Evolutionary conservation across 331 rosid species (phyloP).

Genomic region (Quercus phellos): DNA sequence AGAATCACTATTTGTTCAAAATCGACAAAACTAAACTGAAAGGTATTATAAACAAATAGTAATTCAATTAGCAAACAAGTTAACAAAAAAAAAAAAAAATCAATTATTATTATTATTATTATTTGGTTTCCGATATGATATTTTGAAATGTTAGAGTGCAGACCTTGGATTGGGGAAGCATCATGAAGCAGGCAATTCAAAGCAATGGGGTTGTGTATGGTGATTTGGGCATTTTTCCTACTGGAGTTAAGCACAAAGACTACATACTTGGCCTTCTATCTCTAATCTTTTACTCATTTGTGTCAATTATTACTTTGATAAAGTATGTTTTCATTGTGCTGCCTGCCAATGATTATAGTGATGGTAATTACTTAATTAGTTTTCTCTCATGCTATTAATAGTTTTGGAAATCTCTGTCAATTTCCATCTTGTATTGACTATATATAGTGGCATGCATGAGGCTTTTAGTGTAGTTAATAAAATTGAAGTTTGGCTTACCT

Average conservation of each 20-base stretch:
- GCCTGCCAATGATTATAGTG: constrained; percentile 60
- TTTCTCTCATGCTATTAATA: neutral
- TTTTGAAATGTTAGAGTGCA: neutral
- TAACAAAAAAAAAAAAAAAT: no score
- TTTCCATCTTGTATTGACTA: no score
- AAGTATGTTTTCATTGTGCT: constrained; percentile 60
- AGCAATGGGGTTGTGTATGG: constrained; percentile 70
- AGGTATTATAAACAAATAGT: no score
- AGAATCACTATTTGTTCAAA: no score
- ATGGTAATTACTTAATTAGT: constrained; percentile 30
- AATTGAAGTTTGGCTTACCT: no score
- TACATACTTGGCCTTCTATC: constrained; percentile 65
- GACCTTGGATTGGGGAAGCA: constrained; percentile 29
- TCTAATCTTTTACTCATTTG: constrained; percentile 50
- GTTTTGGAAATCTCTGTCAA: neutral
- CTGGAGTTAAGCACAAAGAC: constrained; percentile 39
- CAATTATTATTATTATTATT: neutral
- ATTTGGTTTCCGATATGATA: neutral
- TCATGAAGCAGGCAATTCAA: constrained; percentile 55
- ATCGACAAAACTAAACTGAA: no score
- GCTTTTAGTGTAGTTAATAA: neutral
- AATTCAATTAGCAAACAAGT: no score
- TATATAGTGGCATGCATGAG: no score
- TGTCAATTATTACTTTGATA: constrained; percentile 51
- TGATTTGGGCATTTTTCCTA: constrained; percentile 54